Evolutionary conservation across 225 moss, liverwort and hornwort genomes (phyloP), one percentile per base, ranked within the genome.

Genomic region (Rhytidiadelphus loreus): DNA sequence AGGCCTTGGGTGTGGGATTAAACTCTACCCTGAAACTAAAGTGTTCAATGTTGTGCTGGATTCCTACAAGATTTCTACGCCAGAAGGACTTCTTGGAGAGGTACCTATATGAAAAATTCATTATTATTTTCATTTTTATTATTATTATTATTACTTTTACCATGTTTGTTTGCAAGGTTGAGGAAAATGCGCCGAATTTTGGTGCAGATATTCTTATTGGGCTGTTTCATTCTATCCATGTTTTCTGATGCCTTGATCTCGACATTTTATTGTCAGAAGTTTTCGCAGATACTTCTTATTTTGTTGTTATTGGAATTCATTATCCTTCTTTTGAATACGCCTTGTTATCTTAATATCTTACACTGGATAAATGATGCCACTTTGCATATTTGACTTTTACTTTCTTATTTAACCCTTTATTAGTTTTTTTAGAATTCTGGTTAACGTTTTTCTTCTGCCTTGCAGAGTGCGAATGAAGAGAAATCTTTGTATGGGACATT

Each of bases 51-150:
- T 96, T 87, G 80, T 87, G 71, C 88, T 98, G 87, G 88, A 89
- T 70, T 97, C 97, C 59, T 98, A 92, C 86, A 93, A 95, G 84
- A 89, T 98, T 61, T 95, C 94, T 72, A 97, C 96, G 87, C 98
- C 97, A 55, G 98, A 98, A 78, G 98, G 98, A 58, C 86, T 96
- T 69, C 94, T 98, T 88, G 97, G 92, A 83, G 98, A 98, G 98
- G 98, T 98, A 89, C 46, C 41, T 81, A 26, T 69, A 6, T 15
- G 70, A 11, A 20, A 52, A 33, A 12, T 33, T 48, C 11, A 33
- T 81, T 46, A 32, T 22, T 43, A n/a, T 80, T 59, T 12, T 58
- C 3, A 71, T 33, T 44, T 22, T 66, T 19, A 33, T 41, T 57
- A 28, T 66, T 19, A 33, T 41, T 57, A 28, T 52, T 56, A 76